Evolutionary conservation across 805 yeast genomes (phyloP), one percentile per base, ranked within the genome.

Genomic region (Candida anglica): DNA sequence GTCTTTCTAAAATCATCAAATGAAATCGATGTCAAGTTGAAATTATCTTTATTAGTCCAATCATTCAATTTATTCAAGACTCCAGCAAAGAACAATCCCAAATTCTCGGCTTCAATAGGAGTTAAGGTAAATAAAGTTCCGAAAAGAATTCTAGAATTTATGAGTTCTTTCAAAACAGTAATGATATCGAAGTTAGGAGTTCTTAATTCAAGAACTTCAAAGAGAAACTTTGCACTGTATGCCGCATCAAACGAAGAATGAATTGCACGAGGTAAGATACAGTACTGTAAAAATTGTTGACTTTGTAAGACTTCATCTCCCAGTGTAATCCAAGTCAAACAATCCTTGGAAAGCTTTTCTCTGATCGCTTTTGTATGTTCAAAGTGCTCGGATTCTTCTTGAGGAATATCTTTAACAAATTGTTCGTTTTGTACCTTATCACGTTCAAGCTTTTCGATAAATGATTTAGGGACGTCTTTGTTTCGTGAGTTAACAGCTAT

Each of bases 191-290:
- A 64, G 15, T 71, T 60, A 7, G 56, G 45, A 0, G 63, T 46
- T 5, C 54, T 41, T 16, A 64, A 32, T 0, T 59, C 51, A 35
- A 79, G 76, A 14, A 79, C 46, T 28, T 66, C 59, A 37, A 76
- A 69, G 6, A 87, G 41, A 48, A 88, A 86, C 36, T 69, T 66
- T 0, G 84, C 76, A 22, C 79, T 58, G 50, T 63, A 89, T 0
- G 83, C 65, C 0, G 96, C 95, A 60, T 88, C 97, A 41, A 81
- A 74, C 0, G 94, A 78, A 0, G 96, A 85, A 42, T 82, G 87
- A 2, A 82, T 54, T 3, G 80, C 71, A 43, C 97, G 67, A 8
- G 96, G 96, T 9, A 88, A 56, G 5, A 86, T 46, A 54, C 96
- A 86, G 34, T 58, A 53, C 40, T 81, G 80, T 22, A 86, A 50